phyloP scores from a whole-genome alignment of 2,329 filamentous ascomycete genomes.

The Colletotrichum sp. region DNA sequence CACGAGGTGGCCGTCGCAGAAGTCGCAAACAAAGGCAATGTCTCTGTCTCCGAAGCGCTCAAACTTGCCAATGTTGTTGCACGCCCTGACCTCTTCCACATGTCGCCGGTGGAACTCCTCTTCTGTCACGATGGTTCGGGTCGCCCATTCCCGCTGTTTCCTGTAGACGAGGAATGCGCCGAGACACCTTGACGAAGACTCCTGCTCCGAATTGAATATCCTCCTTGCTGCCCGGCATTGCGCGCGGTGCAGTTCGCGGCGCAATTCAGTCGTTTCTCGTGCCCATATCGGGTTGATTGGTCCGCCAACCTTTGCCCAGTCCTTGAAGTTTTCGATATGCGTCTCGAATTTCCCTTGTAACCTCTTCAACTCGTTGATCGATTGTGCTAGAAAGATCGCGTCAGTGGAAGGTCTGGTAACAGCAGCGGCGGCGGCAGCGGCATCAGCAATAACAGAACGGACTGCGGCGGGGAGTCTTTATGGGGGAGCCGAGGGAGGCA shows the following conservation, averaged over 20 bases:
- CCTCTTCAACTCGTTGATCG: slow-evolving; percentile 53
- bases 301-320: slow-evolving; percentile 60
- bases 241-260: slow-evolving; percentile 58
- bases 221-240: slow-evolving; percentile 63
- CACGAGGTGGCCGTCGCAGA: slow-evolving; percentile 63
- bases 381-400: slow-evolving; percentile 45
- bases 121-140: slow-evolving; percentile 26
- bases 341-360: slow-evolving; percentile 50
- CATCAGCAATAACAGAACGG: neutral
- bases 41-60: slow-evolving; percentile 59
- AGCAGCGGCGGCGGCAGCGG: neutral
- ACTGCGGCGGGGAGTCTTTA: neutral
- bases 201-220: slow-evolving; percentile 58
- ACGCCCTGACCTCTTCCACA: slow-evolving; percentile 54
- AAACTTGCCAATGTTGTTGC: slow-evolving; percentile 59
- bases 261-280: slow-evolving; percentile 53
- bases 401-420: slow-evolving; percentile 16
- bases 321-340: slow-evolving; percentile 55
- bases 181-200: slow-evolving; percentile 54
- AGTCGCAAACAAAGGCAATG: slow-evolving; percentile 65
- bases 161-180: slow-evolving; percentile 61
- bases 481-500: neutral
- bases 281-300: slow-evolving; percentile 62
- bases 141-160: slow-evolving; percentile 45
- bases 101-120: slow-evolving; percentile 41